These are phyloP conservation scores for Colletotrichum spaethianum DNA, from an alignment of 2,329 filamentous ascomycete genomes.

Conservation along the genomic window DNA sequence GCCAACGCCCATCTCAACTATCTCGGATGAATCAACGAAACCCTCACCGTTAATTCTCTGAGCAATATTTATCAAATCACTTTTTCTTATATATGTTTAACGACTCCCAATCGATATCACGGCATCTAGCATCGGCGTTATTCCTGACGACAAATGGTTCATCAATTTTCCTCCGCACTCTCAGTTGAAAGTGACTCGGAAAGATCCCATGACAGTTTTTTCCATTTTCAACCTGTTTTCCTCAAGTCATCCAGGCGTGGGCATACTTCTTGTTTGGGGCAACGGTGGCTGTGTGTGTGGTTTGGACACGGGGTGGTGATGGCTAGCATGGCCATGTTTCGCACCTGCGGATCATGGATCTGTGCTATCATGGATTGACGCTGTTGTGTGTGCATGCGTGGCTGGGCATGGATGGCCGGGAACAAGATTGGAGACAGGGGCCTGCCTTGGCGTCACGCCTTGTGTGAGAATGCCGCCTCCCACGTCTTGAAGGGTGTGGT, in stretches of 20 bases:
- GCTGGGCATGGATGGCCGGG: conserved; percentile 3
- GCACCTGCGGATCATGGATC: conserved; percentile 12
- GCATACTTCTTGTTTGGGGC: conserved; percentile 11
- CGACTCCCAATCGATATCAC: conserved; percentile 37
- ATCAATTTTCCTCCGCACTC: conserved; percentile 12
- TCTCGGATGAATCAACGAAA: conserved; percentile 29
- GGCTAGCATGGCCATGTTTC: conserved; percentile 28
- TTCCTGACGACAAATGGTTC: conserved; percentile 28
- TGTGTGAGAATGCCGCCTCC: not conserved
- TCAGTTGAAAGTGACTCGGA: conserved; percentile 13
- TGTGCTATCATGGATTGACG: conserved; percentile 9
- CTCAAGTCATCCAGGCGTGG: conserved; percentile 22
- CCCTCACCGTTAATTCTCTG: conserved; percentile 33
- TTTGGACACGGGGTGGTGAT: not conserved
- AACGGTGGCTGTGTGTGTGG: not conserved
- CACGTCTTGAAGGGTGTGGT: conserved; percentile 9
- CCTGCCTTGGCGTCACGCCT: conserved; percentile 16
- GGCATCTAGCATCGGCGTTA: conserved; percentile 43
- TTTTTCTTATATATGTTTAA: conserved; percentile 36
- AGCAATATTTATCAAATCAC: conserved; percentile 18
- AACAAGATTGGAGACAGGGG: conserved; percentile 22
- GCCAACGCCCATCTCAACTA: not conserved
- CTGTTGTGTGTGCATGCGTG: not conserved
- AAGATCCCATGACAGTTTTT: not conserved
- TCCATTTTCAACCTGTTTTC: conserved; percentile 1